Evolutionary conservation across 1,284 basidiomycete species (phyloP).

Genomic region (Tetrapyrgos nigripes): DNA sequence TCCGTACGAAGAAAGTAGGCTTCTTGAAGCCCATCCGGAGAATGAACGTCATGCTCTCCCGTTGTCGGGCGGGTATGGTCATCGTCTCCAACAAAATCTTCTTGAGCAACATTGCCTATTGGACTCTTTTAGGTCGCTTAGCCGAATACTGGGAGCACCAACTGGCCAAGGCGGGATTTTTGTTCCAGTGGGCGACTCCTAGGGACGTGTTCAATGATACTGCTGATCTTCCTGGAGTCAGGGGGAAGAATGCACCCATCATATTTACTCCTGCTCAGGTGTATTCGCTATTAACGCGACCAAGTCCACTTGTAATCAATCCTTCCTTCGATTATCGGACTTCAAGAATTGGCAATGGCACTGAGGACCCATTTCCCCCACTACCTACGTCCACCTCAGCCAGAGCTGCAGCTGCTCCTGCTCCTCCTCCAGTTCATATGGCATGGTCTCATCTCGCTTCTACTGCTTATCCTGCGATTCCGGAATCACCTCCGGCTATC

Average conservation of each 20-base stretch:
- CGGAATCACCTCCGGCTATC: too few species aligned
- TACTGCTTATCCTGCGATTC: too few species aligned
- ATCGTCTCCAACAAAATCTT: constrained; percentile 46
- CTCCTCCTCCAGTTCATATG: too few species aligned
- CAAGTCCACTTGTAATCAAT: too few species aligned
- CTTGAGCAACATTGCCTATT: constrained; percentile 28
- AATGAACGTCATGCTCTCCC: constrained; percentile 55
- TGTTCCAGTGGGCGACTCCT: constrained; percentile 30
- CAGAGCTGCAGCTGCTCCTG: too few species aligned
- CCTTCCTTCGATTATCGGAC: too few species aligned
- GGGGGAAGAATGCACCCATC: not conserved
- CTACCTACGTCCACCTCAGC: too few species aligned
- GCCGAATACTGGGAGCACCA: constrained; percentile 22
- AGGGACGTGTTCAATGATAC: constrained; percentile 20
- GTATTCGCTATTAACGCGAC: too few species aligned
- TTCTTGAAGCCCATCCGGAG: constrained; percentile 47
- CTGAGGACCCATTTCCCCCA: too few species aligned
- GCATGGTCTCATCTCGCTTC: too few species aligned
- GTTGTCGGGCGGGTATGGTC: constrained; percentile 50
- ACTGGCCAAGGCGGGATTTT: not conserved
- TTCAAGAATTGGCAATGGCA: too few species aligned
- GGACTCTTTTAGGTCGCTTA: constrained; percentile 44
- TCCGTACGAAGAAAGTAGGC: constrained; percentile 45
- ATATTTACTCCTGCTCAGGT: too few species aligned
- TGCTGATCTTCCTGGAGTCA: constrained; percentile 26